Base-by-base conservation (phyloP, 129 eudicot genomes). In the Smallanthus sonchifolius region DNA sequence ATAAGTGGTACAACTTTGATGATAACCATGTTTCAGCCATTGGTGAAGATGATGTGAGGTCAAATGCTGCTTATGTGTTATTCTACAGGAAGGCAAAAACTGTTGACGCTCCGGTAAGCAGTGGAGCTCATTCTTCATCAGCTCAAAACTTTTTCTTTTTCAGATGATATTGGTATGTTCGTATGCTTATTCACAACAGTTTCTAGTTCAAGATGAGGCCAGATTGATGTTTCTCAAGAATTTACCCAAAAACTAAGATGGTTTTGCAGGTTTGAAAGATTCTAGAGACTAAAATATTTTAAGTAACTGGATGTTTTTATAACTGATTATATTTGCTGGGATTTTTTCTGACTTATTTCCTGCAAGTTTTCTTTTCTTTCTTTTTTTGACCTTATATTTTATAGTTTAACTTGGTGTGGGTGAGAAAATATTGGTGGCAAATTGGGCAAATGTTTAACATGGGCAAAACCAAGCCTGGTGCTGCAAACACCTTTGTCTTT, bases 1-100 rank as follows among this genome's bases (percentile, higher is more conserved):
- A 92, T 80, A 87, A 78, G 78, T 92, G 98, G 98, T 92, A 89
- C 86, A 87, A 79, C 75, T 89, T 92, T 68, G 90, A 92, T 75
- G 98, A 89, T 77, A 83, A 75, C 79, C 92, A 81, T 61, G 82
- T 92, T 39, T 82, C 86, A 34, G 78, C 83, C 36, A 84, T 87
- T 7, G 69, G 76, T 38, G 96, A 92, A 78, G 92, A 86, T 32
- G 95, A 84, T 35, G 96, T 92, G 37, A 83, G 83, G 71, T 86
- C 96, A 2, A 83, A 75, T 55, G 92, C 96, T 64, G 98, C 98
- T 10, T 92, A 89, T 55, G 96, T 92, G 69, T 85, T 92, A 0
- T 89, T 89, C 82, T 92, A 92, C 77, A 76, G 91, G 79, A 87
- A 96, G 83, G 88, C 79, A 48, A 84, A 84, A 77, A 65, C 49